Conservation (phyloP, 257 asterid species). For the Solanum chilense region DNA sequence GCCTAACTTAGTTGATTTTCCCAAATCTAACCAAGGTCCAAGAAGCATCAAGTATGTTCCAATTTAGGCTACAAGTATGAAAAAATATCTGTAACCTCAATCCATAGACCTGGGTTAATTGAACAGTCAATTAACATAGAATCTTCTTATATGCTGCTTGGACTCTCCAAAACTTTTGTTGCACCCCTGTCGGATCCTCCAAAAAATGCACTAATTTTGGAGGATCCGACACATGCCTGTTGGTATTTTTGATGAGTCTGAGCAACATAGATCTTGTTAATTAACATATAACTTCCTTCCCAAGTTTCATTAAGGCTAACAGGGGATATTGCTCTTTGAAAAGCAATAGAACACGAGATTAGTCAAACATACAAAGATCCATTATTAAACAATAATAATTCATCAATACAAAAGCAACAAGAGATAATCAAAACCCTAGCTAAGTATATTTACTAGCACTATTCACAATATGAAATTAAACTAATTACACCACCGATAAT, state of each 20-base stretch:
- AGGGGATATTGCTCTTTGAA: background rate
- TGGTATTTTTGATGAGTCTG: background rate
- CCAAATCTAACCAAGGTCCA: too few species aligned
- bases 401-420: background rate
- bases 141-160: background rate
- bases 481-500: background rate
- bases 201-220: background rate
- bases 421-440: background rate
- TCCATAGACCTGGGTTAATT: background rate
- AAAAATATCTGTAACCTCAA: too few species aligned
- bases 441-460: background rate
- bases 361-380: background rate
- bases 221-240: background rate
- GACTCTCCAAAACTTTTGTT: background rate
- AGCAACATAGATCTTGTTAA: background rate
- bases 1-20: too few species aligned
- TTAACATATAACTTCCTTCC: background rate
- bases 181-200: background rate
- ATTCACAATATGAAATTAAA: background rate
- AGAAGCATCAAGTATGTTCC: too few species aligned
- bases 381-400: background rate
- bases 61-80: background rate
- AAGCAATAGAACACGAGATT: background rate
- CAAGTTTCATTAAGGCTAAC: background rate
- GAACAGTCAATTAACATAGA: background rate